phyloP scores from a whole-genome alignment of 2,329 filamentous ascomycete species.

The Cercospora sojina region DNA sequence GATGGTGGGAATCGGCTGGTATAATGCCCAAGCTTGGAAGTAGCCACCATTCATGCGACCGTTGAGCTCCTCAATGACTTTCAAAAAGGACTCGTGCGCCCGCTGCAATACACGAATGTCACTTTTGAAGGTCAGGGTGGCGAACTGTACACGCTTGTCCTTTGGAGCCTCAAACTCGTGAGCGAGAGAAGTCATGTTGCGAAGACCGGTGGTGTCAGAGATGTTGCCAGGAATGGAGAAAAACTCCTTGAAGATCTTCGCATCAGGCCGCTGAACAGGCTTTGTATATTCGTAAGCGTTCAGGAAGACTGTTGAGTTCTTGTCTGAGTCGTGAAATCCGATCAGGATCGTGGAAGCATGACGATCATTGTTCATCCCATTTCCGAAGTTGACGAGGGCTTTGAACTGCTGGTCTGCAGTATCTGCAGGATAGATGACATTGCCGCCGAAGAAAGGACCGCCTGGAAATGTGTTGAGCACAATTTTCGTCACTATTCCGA shows the following conservation, averaged over 20 bases:
- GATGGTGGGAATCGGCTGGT: slow-evolving; percentile 31
- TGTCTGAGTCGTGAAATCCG: slow-evolving; percentile 11
- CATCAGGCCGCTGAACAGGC: slow-evolving; percentile 15
- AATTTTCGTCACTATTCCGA: slow-evolving; percentile 31
- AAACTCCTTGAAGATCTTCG: slow-evolving; percentile 21
- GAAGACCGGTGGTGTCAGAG: slow-evolving; percentile 22
- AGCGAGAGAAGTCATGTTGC: slow-evolving; percentile 23
- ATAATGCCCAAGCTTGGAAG: slow-evolving; percentile 14
- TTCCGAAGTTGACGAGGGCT: slow-evolving; percentile 19
- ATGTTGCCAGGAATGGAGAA: slow-evolving; percentile 18
- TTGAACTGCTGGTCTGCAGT: slow-evolving; percentile 18
- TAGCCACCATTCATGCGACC: slow-evolving; percentile 10
- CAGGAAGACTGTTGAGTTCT: slow-evolving; percentile 18
- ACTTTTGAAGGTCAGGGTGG: slow-evolving; percentile 22
- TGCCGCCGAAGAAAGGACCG: slow-evolving; percentile 17
- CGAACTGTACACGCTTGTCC: slow-evolving; percentile 18
- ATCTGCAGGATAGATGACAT: slow-evolving; percentile 15
- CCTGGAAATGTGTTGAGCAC: slow-evolving; percentile 25
- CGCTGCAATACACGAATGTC: slow-evolving; percentile 21
- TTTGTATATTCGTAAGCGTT: slow-evolving; percentile 23
- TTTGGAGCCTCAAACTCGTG: slow-evolving; percentile 20
- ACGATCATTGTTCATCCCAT: slow-evolving; percentile 19
- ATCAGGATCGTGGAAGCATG: slow-evolving; percentile 22
- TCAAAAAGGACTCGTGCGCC: slow-evolving; percentile 19
- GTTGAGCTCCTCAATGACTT: slow-evolving; percentile 5